A percentile compares a stretch with the other conserved stretches of the same genome.
phyloP scores from a whole-genome alignment of 192 early-diverging fungal species.

The Chytriomyces confervae region DNA sequence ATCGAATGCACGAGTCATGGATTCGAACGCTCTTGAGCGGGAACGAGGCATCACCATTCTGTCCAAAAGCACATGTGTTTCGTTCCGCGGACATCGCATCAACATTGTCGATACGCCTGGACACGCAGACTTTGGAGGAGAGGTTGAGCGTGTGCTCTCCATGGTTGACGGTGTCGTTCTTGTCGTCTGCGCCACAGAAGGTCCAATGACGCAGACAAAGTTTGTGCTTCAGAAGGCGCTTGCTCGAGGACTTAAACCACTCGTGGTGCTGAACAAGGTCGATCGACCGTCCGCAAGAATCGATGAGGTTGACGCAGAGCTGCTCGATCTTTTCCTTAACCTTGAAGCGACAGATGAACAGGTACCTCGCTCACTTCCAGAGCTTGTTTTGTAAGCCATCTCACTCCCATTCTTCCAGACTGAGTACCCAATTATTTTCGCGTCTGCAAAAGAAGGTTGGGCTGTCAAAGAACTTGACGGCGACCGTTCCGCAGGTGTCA shows the following conservation, averaged over 20 bases:
- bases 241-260: slow-evolving; percentile 67
- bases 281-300: slow-evolving; percentile 77
- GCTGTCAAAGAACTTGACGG: slow-evolving; percentile 63
- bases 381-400: neutral
- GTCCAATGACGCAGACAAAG: slow-evolving; percentile 89
- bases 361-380: neutral
- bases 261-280: slow-evolving; percentile 87
- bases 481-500: slow-evolving; percentile 46
- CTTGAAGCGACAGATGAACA: slow-evolving; percentile 76
- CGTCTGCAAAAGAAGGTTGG: slow-evolving; percentile 86
- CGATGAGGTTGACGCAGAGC: slow-evolving; percentile 78
- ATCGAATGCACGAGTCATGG: slow-evolving; percentile 78
- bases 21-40: slow-evolving; percentile 78
- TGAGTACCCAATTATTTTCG: slow-evolving; percentile 77
- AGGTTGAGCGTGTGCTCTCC: slow-evolving; percentile 85
- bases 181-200: slow-evolving; percentile 86
- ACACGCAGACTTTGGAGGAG: slow-evolving; percentile 53
- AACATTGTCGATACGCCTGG: slow-evolving; percentile 92
- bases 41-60: slow-evolving; percentile 92
- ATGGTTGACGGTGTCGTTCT: slow-evolving; percentile 89
- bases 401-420: slow-evolving; percentile 55
- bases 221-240: slow-evolving; percentile 86
- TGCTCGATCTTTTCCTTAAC: slow-evolving; percentile 81
- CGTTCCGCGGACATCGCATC: slow-evolving; percentile 76
- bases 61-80: slow-evolving; percentile 78